Evolutionary conservation across 2,329 filamentous ascomycete genomes (phyloP).

Genomic region (Herpotrichia juniperi): DNA sequence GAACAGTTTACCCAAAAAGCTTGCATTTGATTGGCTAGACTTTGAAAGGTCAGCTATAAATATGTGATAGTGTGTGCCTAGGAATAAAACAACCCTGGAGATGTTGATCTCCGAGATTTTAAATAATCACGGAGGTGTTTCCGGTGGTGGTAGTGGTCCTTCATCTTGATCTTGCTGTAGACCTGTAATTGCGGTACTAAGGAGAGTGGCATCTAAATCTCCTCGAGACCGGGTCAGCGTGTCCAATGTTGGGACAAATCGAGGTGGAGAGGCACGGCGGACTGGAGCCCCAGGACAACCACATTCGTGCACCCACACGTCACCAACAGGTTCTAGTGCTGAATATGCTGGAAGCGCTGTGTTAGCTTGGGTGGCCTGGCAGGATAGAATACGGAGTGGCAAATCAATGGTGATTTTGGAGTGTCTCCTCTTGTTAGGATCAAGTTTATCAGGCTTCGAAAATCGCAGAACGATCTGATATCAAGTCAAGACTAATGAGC

Average conservation of each 20-base stretch:
- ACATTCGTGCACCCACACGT: conserved; percentile 56
- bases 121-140: conserved; percentile 86
- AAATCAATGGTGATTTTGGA: conserved; percentile 98
- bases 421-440: conserved; percentile 80
- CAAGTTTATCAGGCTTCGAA: conserved; percentile 79
- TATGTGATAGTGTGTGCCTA: too few species aligned
- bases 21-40: too few species aligned
- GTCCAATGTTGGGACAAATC: conserved; percentile 62
- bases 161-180: conserved; percentile 65
- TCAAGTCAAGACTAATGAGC: conserved; percentile 9
- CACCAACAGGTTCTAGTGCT: conserved; percentile 52
- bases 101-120: too few species aligned
- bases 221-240: conserved; percentile 54
- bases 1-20: too few species aligned
- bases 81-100: too few species aligned
- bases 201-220: conserved; percentile 29
- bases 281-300: conserved; percentile 70
- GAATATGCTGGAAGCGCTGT: conserved; percentile 84
- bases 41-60: too few species aligned
- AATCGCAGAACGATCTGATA: conserved; percentile 86
- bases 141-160: conserved; percentile 74
- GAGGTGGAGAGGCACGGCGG: conserved; percentile 55
- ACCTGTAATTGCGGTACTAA: conserved; percentile 58
- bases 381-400: conserved; percentile 90
- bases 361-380: conserved; percentile 90